phyloP scores from a whole-genome alignment of 2,329 filamentous ascomycete genomes.

The Parafenestella ontariensis region DNA sequence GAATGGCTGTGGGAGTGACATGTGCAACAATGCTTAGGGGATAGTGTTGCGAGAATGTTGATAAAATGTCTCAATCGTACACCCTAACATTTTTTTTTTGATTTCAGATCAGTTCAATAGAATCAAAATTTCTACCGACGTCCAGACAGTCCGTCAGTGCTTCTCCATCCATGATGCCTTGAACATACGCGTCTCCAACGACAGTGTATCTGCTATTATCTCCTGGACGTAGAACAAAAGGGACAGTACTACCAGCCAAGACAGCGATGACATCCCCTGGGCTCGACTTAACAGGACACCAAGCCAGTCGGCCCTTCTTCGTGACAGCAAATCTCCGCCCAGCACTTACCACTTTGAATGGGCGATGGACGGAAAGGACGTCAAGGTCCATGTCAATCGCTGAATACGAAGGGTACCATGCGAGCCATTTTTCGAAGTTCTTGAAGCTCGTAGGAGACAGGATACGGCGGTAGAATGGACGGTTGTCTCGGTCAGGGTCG shows the following conservation, averaged over 20 bases:
- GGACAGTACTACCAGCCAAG: conserved; percentile 10
- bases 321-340: not conserved
- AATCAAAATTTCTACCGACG: too few relatives aligned
- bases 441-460: not conserved
- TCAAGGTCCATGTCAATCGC: not conserved
- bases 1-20: conserved; percentile 19
- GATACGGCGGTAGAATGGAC: not conserved
- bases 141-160: not conserved
- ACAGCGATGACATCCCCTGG: conserved; percentile 13
- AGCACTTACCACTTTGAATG: not conserved
- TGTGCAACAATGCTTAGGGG: conserved; percentile 14
- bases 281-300: not conserved
- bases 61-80: too few relatives aligned
- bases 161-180: conserved; percentile 22
- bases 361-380: not conserved
- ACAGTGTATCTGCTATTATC: conserved; percentile 1
- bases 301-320: not conserved
- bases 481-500: too few relatives aligned
- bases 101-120: too few relatives aligned
- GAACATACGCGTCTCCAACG: conserved; percentile 18
- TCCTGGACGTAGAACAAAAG: conserved; percentile 11
- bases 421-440: not conserved
- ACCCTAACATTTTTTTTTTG: too few relatives aligned
- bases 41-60: too few relatives aligned
- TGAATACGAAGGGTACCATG: not conserved